phyloP scores from a whole-genome alignment of 2,329 filamentous ascomycete genomes.

The Delphinella strobiligena region DNA sequence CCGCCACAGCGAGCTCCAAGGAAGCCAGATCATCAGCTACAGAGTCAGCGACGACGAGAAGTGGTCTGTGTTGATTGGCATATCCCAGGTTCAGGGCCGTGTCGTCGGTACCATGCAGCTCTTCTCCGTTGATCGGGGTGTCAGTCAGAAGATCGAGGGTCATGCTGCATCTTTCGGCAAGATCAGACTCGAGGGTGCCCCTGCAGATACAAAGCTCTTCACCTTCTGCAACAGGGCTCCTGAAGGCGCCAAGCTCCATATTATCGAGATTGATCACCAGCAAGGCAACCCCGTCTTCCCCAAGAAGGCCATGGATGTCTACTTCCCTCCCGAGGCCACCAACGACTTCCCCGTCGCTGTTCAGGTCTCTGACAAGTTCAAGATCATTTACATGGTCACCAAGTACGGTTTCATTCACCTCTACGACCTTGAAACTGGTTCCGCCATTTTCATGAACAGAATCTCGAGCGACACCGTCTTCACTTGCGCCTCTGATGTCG shows the following conservation, averaged over 20 bases:
- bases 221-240: conserved; percentile 88
- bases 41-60: conserved; percentile 89
- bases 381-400: conserved; percentile 91
- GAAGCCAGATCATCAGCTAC: conserved; percentile 99
- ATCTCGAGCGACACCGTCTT: conserved; percentile 99
- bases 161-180: conserved; percentile 93
- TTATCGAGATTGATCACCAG: conserved; percentile 93
- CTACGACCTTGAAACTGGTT: conserved; percentile 91
- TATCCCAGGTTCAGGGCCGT: conserved; percentile 82
- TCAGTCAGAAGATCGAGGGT: conserved; percentile 96
- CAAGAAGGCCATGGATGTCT: conserved; percentile 96
- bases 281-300: conserved; percentile 77
- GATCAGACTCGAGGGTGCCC: conserved; percentile 74
- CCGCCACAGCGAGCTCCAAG: conserved; percentile 76
- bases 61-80: conserved; percentile 97
- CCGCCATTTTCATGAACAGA: conserved; percentile 98
- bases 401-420: conserved; percentile 99
- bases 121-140: conserved; percentile 88
- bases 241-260: conserved; percentile 85
- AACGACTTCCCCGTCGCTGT: conserved; percentile 98
- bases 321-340: conserved; percentile 88
- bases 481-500: conserved; percentile 73
- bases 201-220: conserved; percentile 88
- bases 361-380: conserved; percentile 93
- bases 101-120: conserved; percentile 95